Percentiles rank a stretch among this genome's conserved stretches.
Evolutionary conservation across 768 basidiomycete species (phyloP).

Genomic region (Lanmaoa pseudosensibilis): DNA sequence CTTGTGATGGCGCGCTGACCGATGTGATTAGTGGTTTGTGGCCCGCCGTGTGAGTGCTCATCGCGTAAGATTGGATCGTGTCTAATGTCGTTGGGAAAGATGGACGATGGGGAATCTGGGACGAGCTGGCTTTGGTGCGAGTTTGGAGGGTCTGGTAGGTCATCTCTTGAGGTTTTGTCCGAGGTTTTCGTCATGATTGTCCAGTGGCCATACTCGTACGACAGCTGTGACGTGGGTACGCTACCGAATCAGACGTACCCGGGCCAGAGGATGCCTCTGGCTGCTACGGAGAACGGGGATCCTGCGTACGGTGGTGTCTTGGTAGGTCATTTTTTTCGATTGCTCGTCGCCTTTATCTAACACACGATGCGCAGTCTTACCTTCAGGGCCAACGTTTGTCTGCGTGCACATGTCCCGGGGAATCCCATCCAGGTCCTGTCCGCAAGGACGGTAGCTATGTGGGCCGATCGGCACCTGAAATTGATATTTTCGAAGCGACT

Average conservation of each 20-base stretch:
- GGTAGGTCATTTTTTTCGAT: constrained; percentile 15
- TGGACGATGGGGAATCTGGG: constrained; percentile 58
- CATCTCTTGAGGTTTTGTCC: constrained; percentile 13
- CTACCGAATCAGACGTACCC: constrained; percentile 69
- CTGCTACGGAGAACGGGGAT: constrained; percentile 43
- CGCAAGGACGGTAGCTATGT: constrained; percentile 48
- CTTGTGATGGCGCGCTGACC: constrained; percentile 6
- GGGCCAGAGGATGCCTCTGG: constrained; percentile 43
- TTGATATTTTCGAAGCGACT: constrained; percentile 58
- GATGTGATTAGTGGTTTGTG: constrained; percentile 40
- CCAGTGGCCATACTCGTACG: constrained; percentile 56
- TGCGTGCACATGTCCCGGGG: constrained; percentile 57
- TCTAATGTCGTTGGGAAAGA: constrained; percentile 24
- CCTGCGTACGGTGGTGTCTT: constrained; percentile 29
- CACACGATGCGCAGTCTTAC: constrained; percentile 35
- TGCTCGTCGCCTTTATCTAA: background rate
- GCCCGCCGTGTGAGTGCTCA: constrained; percentile 43
- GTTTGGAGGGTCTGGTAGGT: constrained; percentile 62
- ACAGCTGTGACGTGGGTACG: constrained; percentile 75
- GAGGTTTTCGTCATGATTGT: background rate
- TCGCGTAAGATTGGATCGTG: background rate
- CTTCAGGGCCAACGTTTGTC: constrained; percentile 58
- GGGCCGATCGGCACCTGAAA: constrained; percentile 58
- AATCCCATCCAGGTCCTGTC: constrained; percentile 58
- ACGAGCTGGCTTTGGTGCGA: constrained; percentile 56